These are phyloP conservation scores for Ceratobasidium sp. DNA, from an alignment of 1,284 basidiomycete genomes.

Conservation along the genomic window DNA sequence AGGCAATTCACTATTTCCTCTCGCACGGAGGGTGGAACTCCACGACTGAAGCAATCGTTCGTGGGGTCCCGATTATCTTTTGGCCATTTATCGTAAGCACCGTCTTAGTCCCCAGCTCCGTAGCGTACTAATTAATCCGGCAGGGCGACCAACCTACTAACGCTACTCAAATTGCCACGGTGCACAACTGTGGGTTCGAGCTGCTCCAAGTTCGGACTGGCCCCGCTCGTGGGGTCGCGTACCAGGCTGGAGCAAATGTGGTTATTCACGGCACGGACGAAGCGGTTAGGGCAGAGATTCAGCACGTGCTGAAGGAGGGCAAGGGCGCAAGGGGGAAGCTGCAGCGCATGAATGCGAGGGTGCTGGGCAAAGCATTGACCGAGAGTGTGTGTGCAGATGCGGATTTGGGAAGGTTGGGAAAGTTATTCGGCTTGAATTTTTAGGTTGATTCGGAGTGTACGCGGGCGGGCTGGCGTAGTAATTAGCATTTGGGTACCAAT, in stretches of 20 bases:
- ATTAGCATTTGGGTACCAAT: background rate
- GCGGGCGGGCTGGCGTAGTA: background rate
- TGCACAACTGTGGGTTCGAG: constrained; percentile 22
- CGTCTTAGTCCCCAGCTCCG: background rate
- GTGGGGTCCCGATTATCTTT: constrained; percentile 27
- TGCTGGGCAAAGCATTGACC: background rate
- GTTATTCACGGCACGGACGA: constrained; percentile 20
- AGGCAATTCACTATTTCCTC: constrained; percentile 35
- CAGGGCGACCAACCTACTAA: constrained; percentile 26
- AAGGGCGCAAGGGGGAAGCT: constrained; percentile 8
- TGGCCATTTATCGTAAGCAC: constrained; percentile 33
- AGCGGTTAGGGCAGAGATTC: constrained; percentile 16
- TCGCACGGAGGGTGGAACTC: constrained; percentile 30
- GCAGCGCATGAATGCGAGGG: constrained; percentile 8
- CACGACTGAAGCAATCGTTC: constrained; percentile 6
- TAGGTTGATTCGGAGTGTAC: background rate
- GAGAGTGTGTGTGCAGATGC: constrained; percentile 20
- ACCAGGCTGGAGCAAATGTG: background rate
- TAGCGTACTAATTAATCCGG: background rate
- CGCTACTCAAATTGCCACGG: constrained; percentile 13
- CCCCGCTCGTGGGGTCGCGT: constrained; percentile 5
- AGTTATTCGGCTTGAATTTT: background rate
- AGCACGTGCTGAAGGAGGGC: background rate
- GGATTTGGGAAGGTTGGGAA: constrained; percentile 9
- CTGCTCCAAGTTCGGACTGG: constrained; percentile 36